Conservation (phyloP, 1,284 basidiomycete species). For the Sporisorium graminicola region DNA sequence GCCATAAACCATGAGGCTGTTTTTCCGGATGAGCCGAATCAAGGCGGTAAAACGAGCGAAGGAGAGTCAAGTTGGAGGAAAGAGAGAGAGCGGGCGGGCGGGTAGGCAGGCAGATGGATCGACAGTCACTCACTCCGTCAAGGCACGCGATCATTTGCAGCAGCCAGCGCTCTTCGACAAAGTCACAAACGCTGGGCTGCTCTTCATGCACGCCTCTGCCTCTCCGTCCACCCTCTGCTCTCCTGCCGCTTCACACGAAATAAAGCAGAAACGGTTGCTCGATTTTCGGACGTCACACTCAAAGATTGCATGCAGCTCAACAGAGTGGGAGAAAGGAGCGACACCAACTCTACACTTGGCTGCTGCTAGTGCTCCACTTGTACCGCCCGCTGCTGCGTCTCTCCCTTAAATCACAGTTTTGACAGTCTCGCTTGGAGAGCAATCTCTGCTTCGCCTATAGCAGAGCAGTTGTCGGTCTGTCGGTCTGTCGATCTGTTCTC, state of each 20-base stretch:
- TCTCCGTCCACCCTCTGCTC: neutral
- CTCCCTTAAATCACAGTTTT: slow-evolving; percentile 7
- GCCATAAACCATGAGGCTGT: neutral
- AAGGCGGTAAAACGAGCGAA: neutral
- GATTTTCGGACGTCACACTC: slow-evolving; percentile 7
- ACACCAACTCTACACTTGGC: slow-evolving; percentile 21
- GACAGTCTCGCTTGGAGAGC: slow-evolving; percentile 12
- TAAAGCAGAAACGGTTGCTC: neutral
- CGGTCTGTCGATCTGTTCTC: neutral
- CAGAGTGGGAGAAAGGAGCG: neutral
- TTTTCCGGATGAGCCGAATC: neutral
- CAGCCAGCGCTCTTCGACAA: slow-evolving; percentile 7
- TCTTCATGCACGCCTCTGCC: neutral
- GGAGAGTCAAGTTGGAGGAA: neutral
- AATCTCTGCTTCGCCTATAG: slow-evolving; percentile 57
- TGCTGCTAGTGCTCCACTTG: neutral
- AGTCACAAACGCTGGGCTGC: slow-evolving; percentile 13
- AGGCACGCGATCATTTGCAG: neutral
- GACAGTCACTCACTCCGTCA: no score
- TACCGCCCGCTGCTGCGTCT: no score
- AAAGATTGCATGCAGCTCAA: no score
- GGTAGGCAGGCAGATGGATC: no score
- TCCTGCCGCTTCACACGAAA: neutral
- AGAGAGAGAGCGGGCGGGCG: slow-evolving; percentile 1
- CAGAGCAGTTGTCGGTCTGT: neutral